A percentile compares a stretch with the other conserved stretches of the same genome.
Evolutionary conservation across 2,329 filamentous ascomycete species (phyloP).

Genomic region (Neonectria sp.): DNA sequence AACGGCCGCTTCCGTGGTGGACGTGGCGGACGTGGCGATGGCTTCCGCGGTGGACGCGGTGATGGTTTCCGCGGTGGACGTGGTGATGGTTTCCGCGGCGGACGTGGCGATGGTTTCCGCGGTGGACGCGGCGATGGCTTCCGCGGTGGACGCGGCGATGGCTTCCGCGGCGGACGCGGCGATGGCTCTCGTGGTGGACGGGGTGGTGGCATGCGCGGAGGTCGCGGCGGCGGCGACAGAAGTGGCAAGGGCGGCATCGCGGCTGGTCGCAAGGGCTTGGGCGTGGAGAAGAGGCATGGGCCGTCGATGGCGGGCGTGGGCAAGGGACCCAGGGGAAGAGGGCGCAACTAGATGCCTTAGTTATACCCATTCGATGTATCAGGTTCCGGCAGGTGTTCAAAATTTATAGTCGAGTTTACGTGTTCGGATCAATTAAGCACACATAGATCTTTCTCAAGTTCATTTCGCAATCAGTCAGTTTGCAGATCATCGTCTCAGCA

Average conservation of each 20-base stretch:
- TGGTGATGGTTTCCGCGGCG: slow-evolving; percentile 58
- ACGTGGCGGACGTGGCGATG: slow-evolving; percentile 55
- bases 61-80: slow-evolving; percentile 51
- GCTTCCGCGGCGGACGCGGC: neutral
- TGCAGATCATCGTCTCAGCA: neutral
- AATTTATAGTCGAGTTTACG: slow-evolving; percentile 40
- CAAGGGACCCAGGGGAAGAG: slow-evolving; percentile 55
- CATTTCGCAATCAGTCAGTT: neutral
- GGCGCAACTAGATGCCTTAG: slow-evolving; percentile 49
- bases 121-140: slow-evolving; percentile 46
- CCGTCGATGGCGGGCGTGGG: slow-evolving; percentile 57
- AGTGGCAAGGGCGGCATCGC: slow-evolving; percentile 65
- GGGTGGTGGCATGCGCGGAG: slow-evolving; percentile 51
- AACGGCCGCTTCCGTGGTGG: slow-evolving; percentile 50
- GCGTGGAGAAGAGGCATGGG: slow-evolving; percentile 64
- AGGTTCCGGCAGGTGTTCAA: slow-evolving; percentile 42
- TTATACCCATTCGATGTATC: slow-evolving; percentile 49
- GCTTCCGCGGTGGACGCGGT: slow-evolving; percentile 50
- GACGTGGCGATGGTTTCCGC: slow-evolving; percentile 49
- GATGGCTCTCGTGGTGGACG: slow-evolving; percentile 43
- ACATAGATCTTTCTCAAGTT: slow-evolving; percentile 14
- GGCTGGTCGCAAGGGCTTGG: slow-evolving; percentile 64
- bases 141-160: slow-evolving; percentile 46
- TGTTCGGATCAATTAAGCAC: slow-evolving; percentile 31
- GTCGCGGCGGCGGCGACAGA: slow-evolving; percentile 54